Percentiles rank a stretch among this genome's conserved stretches.
Evolutionary conservation across 306 rosid species (phyloP).

Genomic region (Argentina anserina): DNA sequence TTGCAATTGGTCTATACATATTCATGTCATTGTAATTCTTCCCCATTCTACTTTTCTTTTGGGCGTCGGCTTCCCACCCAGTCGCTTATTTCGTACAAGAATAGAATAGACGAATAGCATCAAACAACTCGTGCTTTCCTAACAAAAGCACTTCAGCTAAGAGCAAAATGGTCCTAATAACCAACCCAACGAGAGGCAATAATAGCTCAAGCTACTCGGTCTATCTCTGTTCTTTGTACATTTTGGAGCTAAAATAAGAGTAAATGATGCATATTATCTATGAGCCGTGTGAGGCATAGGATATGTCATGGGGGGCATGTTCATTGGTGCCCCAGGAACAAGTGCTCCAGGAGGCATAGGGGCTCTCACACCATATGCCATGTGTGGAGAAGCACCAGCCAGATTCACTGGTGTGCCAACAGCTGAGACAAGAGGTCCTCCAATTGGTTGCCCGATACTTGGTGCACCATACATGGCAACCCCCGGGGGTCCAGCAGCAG

Average conservation of each 20-base stretch:
- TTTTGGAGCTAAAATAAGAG: constrained; percentile 31
- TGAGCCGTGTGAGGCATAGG: constrained; percentile 73
- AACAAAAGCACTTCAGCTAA: constrained; percentile 21
- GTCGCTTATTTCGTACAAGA: constrained; percentile 32
- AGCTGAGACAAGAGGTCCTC: constrained; percentile 82
- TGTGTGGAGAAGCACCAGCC: constrained; percentile 49
- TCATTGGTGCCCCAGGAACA: constrained; percentile 78
- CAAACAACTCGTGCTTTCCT: constrained; percentile 33
- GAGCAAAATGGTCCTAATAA: constrained; percentile 19
- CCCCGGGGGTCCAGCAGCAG: constrained; percentile 50
- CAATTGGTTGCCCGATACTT: constrained; percentile 85
- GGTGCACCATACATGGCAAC: constrained; percentile 70
- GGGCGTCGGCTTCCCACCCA: constrained; percentile 12
- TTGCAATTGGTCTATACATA: constrained; percentile 32
- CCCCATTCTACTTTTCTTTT: constrained; percentile 19
- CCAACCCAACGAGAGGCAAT: constrained; percentile 28
- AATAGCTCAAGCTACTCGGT: constrained; percentile 44
- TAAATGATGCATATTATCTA: constrained; percentile 41
- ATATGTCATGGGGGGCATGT: constrained; percentile 65
- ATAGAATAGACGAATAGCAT: constrained; percentile 27
- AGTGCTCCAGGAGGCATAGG: constrained; percentile 57
- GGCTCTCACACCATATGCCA: constrained; percentile 78
- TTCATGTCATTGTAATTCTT: constrained; percentile 19
- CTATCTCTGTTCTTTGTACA: constrained; percentile 51
- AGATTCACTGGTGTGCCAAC: constrained; percentile 90